Evolutionary conservation across 306 rosid species (phyloP).

Genomic region (Prunus salicina): DNA sequence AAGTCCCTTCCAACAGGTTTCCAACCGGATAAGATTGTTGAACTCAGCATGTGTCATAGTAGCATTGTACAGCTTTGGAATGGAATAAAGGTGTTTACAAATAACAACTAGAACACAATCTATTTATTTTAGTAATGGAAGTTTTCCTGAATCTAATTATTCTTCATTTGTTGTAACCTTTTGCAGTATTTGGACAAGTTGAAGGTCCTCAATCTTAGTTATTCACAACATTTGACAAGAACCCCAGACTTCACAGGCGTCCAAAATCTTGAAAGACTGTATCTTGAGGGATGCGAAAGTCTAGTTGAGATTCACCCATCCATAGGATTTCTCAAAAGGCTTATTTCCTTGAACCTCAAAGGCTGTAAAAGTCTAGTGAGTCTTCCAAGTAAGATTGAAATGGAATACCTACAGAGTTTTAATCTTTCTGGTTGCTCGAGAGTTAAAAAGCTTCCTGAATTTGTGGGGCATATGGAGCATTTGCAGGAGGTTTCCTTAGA

Average conservation of each 20-base stretch:
- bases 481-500: conserved; percentile 8
- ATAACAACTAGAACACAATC: not conserved
- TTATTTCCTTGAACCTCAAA: not conserved
- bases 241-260: conserved; percentile 8
- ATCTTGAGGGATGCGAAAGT: conserved; percentile 18
- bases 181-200: not conserved
- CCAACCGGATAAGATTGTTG: conserved; percentile 8
- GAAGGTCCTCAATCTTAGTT: conserved; percentile 8
- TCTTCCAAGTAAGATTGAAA: conserved; percentile 1
- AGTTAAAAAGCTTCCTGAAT: conserved; percentile 6
- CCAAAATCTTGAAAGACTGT: conserved; percentile 17
- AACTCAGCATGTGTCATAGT: conserved; percentile 11
- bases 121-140: not conserved
- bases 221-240: not conserved
- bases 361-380: conserved; percentile 3
- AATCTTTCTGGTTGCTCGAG: conserved; percentile 22
- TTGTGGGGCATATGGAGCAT: not conserved
- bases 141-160: not conserved
- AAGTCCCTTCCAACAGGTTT: not conserved
- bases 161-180: not conserved
- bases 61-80: conserved; percentile 21
- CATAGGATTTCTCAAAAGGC: not conserved
- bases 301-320: conserved; percentile 21
- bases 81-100: not conserved
- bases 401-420: conserved; percentile 3